phyloP scores from a whole-genome alignment of 2,329 filamentous ascomycete species.

The Aspergillus versicolor region DNA sequence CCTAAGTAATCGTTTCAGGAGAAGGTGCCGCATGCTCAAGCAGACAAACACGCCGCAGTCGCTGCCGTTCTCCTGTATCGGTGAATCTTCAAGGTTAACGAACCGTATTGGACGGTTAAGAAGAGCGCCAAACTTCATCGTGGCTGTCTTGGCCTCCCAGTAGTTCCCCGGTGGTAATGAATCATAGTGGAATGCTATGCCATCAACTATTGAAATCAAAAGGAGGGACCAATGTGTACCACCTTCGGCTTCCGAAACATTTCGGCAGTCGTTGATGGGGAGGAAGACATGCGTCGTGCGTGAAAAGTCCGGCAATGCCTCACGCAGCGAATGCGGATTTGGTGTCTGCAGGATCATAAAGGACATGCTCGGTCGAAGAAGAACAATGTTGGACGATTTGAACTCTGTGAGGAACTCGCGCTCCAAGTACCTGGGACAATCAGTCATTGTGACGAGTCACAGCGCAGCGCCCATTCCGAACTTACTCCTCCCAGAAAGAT shows the following conservation, averaged over 20 bases:
- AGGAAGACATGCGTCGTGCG: constrained; percentile 90
- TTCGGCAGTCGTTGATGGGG: constrained; percentile 85
- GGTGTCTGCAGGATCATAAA: constrained; percentile 80
- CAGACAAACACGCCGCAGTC: constrained; percentile 98
- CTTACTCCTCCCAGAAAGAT: constrained; percentile 94
- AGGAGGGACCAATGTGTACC: constrained; percentile 95
- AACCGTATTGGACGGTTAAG: constrained; percentile 68
- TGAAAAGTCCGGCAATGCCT: constrained; percentile 77
- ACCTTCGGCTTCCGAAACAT: constrained; percentile 75
- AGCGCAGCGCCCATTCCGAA: constrained; percentile 12
- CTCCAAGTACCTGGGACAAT: constrained; percentile 67
- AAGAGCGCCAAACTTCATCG: constrained; percentile 67
- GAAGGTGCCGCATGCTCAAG: constrained; percentile 88
- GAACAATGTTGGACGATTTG: constrained; percentile 79
- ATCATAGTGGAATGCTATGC: constrained; percentile 96
- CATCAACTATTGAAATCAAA: constrained; percentile 82
- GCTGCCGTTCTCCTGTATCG: constrained; percentile 86
- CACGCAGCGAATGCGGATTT: constrained; percentile 57
- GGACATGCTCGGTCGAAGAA: constrained; percentile 89
- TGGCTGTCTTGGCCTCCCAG: constrained; percentile 68
- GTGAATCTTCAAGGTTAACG: constrained; percentile 78
- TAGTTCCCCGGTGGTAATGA: constrained; percentile 75
- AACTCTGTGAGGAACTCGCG: constrained; percentile 79
- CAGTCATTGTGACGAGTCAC: constrained; percentile 7
- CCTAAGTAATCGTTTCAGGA: constrained; percentile 76